Evolutionary conservation across 2,329 filamentous ascomycete genomes (phyloP), one percentile per base, ranked within the genome.

Genomic region (Alternaria consortialis): DNA sequence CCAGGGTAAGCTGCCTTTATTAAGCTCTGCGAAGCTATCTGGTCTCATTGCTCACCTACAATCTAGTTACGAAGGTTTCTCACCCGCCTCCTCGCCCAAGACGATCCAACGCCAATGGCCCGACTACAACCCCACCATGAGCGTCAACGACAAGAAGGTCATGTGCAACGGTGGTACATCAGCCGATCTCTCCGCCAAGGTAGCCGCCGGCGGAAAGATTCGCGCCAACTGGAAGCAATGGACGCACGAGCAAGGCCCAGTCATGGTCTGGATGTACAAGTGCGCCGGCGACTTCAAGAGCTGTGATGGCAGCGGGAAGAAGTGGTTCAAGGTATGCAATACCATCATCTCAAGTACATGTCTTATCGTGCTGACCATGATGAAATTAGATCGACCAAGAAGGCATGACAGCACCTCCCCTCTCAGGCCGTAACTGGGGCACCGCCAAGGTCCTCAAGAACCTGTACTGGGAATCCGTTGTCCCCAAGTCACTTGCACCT

Each of bases 91-190:
- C 31, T 80, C 79, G 34, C 83, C 83, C 15, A 79, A 82, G 63
- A 83, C 84, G n/a, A 87, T 87, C 71, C 83, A 87, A 74, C 77
- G 84, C 43, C 84, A 87, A 78, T 87, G 85, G 85, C 80, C 82
- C 15, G 79, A 85, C 77, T 87, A 87, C 79, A 84, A 87, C 77
- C 85, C 85, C 6, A 83, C 84, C 64, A 80, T 82, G 74, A 79
- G 77, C 7, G 80, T 83, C 56, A 80, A 74, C n/a, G 81, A 84
- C 71, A 68, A 76, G 53, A 84, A 83, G 71, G 83, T 87, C 70
- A 84, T 83, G 62, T 87, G 85, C 79, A 87, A 87, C 71, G 84
- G 84, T 53, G 85, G 74, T 31, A 77, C 73, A 2, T 71, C 66
- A 1, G 74, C 76, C 6, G 74, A 71, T 23, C 77, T 85, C 8